Evolutionary conservation across 2,329 filamentous ascomycete genomes (phyloP), one percentile per base, ranked within the genome.

Genomic region (Daldinia sp.): DNA sequence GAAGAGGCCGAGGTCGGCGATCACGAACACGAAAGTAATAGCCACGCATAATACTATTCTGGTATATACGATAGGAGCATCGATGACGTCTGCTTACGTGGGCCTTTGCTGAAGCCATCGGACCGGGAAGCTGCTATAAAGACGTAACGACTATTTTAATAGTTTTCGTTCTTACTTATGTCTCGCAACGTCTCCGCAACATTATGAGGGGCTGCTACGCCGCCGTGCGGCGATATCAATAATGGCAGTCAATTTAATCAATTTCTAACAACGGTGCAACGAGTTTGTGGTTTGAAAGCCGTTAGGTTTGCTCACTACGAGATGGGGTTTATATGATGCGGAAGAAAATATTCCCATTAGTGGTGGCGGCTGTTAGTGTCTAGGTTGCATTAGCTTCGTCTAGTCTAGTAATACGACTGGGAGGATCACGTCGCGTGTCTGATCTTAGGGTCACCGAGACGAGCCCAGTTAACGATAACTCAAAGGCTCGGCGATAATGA

Each of bases 1-100:
- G 74, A 77, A 3, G 73, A 75, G 39, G 27, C 43, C 0, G 73
- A 76, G 32, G 66, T 29, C 9, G 55, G 55, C 8, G 60, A 64
- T 19, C n/a, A 35, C 17, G 29, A 35, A 25, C 37, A 49, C n/a
- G 25, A 49, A 9, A 30, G 23, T 29, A 30, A 47, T 17, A 25
- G 39, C 27, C 35, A 49, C 27, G 62, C 47, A 45, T 67, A 25
- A 65, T 64, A 9, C 56, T 17, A 55, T 52, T 25, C 49, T 49
- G 35, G 19, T 21, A 32, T 49, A 19, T 30, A 19, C 32, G 27
- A 50, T 25, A 32, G 3, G 23, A 48, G 43, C 29, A 15, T 34
- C 15, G 41, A 68, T 32, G 52, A 62, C 10, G 58, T 58, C 51
- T 66, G 53, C 58, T 66, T 67, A 70, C 63, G 48, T 27, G 43